phyloP scores from a whole-genome alignment of 148 eudicot species.

The Rhododendron williamsianum region DNA sequence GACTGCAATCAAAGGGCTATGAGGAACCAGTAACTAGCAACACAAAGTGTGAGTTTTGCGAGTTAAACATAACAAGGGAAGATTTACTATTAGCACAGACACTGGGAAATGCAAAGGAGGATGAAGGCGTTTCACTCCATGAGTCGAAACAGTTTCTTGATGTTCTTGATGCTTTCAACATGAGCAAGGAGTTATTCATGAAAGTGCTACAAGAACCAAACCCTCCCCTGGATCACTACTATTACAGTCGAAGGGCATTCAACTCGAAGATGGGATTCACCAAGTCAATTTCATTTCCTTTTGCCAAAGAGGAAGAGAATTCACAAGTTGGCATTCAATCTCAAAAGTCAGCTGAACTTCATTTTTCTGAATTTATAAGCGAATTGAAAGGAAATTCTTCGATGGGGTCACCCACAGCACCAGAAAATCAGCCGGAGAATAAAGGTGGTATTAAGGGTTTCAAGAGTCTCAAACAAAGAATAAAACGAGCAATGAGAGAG shows the following conservation, averaged over 20 bases:
- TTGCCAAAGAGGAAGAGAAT: neutral
- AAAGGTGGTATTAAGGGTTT: conserved; percentile 30
- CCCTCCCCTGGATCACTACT: conserved; percentile 27
- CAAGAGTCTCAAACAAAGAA: conserved; percentile 51
- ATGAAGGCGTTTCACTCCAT: conserved; percentile 30
- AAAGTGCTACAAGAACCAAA: conserved; percentile 42
- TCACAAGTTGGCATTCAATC: neutral
- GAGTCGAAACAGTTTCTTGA: conserved; percentile 48
- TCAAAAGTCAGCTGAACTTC: neutral
- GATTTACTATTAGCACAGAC: neutral
- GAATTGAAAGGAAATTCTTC: conserved; percentile 8
- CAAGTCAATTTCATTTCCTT: conserved; percentile 54
- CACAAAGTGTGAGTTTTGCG: conserved; percentile 30
- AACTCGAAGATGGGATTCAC: conserved; percentile 21
- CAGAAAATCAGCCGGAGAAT: conserved; percentile 17
- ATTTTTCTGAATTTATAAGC: neutral
- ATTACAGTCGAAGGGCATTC: conserved; percentile 19
- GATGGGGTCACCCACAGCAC: neutral
- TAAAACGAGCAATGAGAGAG: conserved; percentile 61
- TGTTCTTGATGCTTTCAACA: conserved; percentile 36
- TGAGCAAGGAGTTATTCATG: conserved; percentile 46
- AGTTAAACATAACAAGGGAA: conserved; percentile 7
- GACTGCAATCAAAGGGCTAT: neutral
- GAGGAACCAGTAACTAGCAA: neutral
- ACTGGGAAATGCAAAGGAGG: conserved; percentile 13